Conservation (phyloP, 768 basidiomycete species). For the Cyathus striatus region DNA sequence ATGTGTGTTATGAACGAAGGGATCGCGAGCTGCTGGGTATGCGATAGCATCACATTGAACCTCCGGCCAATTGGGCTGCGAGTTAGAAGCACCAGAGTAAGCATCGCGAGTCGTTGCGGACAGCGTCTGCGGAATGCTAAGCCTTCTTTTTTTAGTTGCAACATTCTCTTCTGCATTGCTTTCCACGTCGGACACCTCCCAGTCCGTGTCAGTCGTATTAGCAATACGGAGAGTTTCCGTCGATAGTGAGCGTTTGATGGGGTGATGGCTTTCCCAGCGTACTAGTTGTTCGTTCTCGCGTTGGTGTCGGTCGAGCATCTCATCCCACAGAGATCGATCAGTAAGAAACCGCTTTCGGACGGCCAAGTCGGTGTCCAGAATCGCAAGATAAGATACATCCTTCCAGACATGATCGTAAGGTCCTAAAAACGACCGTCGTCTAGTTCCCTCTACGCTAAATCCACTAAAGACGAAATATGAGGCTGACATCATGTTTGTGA, state of each 20-base stretch:
- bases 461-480: constrained; percentile 26
- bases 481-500: not conserved
- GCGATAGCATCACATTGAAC: no score
- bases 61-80: no score
- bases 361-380: constrained; percentile 60
- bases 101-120: not conserved
- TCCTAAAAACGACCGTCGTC: constrained; percentile 48
- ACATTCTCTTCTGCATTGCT: not conserved
- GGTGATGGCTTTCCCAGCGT: constrained; percentile 37
- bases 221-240: constrained; percentile 36
- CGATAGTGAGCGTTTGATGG: constrained; percentile 30
- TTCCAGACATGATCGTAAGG: constrained; percentile 43
- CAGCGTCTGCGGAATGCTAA: not conserved
- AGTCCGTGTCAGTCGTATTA: not conserved
- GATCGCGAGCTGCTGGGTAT: not conserved
- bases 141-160: not conserved
- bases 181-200: not conserved
- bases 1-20: not conserved
- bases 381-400: constrained; percentile 54
- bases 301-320: constrained; percentile 52
- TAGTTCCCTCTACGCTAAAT: constrained; percentile 61
- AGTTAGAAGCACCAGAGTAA: no score
- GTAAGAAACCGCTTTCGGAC: constrained; percentile 17
- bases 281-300: constrained; percentile 53
- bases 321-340: constrained; percentile 50